Conservation (phyloP, 208 protist species). For the Phytomonas serpens region DNA sequence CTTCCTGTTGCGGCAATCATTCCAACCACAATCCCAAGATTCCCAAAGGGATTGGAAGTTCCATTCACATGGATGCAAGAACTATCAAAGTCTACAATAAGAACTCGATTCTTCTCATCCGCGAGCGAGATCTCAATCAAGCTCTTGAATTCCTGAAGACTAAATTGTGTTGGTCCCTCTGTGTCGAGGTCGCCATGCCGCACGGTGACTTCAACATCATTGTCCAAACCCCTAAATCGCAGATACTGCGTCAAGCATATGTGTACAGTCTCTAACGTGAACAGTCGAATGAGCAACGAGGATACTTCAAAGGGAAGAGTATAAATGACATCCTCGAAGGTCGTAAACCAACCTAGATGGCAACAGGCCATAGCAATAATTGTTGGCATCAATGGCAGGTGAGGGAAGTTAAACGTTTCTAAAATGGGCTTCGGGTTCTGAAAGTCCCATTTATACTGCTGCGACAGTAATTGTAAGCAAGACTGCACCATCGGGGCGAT, state of each 20-base stretch:
- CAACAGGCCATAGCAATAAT: conserved; percentile 73
- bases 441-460: conserved; percentile 23
- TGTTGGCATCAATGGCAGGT: conserved; percentile 61
- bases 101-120: conserved; percentile 19
- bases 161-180: conserved; percentile 21
- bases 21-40: conserved; percentile 49
- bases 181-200: conserved; percentile 50
- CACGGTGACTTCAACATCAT: conserved; percentile 31
- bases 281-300: conserved; percentile 60
- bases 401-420: conserved; percentile 47
- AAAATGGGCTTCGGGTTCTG: conserved; percentile 14
- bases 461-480: conserved; percentile 49
- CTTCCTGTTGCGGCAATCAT: conserved; percentile 42
- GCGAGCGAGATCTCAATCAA: conserved; percentile 28
- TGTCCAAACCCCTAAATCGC: conserved; percentile 20
- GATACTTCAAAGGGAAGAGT: conserved; percentile 67
- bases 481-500: conserved; percentile 53
- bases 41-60: conserved; percentile 59
- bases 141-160: conserved; percentile 35
- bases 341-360: conserved; percentile 43
- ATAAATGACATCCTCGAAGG: conserved; percentile 74
- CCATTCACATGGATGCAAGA: conserved; percentile 55
- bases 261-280: conserved; percentile 70
- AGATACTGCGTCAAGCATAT: conserved; percentile 65
- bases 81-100: conserved; percentile 58